Evolutionary conservation across 305 asterid species (phyloP), one percentile per base, ranked within the genome.

Genomic region (Coffea humblotiana): DNA sequence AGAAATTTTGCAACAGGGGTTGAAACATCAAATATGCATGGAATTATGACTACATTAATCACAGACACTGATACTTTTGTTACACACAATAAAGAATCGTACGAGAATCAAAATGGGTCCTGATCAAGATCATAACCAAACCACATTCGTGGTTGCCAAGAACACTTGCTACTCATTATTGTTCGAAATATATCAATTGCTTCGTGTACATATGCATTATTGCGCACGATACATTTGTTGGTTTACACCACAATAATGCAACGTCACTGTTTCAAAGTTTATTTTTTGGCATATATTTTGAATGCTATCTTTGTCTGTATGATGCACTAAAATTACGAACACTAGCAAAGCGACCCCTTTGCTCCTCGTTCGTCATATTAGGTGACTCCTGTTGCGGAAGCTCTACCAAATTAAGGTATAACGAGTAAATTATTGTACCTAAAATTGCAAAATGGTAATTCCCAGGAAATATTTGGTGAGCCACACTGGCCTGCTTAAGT

Each of bases 41-140:
- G 0, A 66, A 66, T 66, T 66, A 32, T 14, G 23, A 32, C n/a
- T 66, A 32, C 47, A 23, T 6, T 23, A 66, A 29, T 35, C 43
- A 32, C 9, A 66, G 32, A 32, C 71, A 66, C 37, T 32, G 45
- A 66, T 66, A 66, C 25, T 0, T 29, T 37, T 32, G 48, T 15
- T 35, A 67, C 18, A 67, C 13, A 13, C 40, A 25, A 1, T 27
- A 25, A 70, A 71, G n/a, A 43, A 74, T 66, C 60, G 56, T 56
- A 66, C 23, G 45, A 58, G 27, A 60, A 78, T 78, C 81, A 70
- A 58, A 71, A 78, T 78, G 81, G 81, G 81, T 43, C 81, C 81
- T n/a, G 15, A n/a, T 8, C 3, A 35, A 43, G 70, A 54, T 58
- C 14, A 52, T 8, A 47, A 65, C 35, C n/a, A 18, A 61, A 25